A percentile compares a stretch with the other conserved stretches of the same genome.
Conservation (phyloP, 1,139 yeast species). For the Kluyveromyces marxianus region DNA sequence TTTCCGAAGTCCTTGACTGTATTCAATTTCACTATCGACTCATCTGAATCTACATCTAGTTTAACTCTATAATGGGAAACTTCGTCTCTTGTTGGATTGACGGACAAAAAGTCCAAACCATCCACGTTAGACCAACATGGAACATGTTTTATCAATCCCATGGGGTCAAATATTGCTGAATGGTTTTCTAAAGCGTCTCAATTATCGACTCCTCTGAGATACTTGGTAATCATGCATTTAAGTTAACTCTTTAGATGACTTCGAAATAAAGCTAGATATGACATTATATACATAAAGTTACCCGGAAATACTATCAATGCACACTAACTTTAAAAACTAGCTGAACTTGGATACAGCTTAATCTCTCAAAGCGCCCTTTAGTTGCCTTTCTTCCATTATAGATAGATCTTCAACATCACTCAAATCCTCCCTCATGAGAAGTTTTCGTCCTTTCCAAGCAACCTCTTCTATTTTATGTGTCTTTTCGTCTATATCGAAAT, state of each 20-base stretch:
- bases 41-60: conserved; percentile 32
- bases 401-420: conserved; percentile 31
- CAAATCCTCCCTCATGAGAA: conserved; percentile 27
- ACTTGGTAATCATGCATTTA: too few relatives aligned
- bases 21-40: conserved; percentile 40
- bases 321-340: too few relatives aligned
- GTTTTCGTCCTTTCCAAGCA: conserved; percentile 26
- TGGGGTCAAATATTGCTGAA: conserved; percentile 3
- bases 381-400: conserved; percentile 11
- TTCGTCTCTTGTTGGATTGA: conserved; percentile 33
- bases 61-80: conserved; percentile 31
- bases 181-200: neutral
- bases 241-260: too few relatives aligned
- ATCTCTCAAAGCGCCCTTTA: conserved; percentile 6
- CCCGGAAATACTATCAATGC: too few relatives aligned
- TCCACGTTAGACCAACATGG: conserved; percentile 27
- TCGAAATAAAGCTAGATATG: too few relatives aligned
- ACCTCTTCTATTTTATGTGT: conserved; percentile 13
- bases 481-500: conserved; percentile 18
- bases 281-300: too few relatives aligned
- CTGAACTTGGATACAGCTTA: neutral
- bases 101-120: conserved; percentile 28
- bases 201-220: too few relatives aligned
- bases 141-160: conserved; percentile 29
- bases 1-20: conserved; percentile 62